phyloP scores from a whole-genome alignment of 2,329 filamentous ascomycete genomes.

The Stachybotrys elegans region DNA sequence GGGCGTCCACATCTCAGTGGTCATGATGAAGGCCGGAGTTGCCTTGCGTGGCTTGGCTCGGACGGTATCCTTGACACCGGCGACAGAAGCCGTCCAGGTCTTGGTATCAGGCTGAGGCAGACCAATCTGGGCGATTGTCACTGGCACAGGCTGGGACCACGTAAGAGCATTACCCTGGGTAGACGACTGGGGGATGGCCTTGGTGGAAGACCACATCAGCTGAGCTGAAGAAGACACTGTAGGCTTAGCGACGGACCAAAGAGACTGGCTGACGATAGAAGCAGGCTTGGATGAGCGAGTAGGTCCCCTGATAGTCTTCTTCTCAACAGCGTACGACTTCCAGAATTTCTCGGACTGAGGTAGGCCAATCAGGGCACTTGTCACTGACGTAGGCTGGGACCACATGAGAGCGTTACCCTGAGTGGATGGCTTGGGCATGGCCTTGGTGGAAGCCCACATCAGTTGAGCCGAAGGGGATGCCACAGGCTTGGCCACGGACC shows the following conservation, averaged over 20 bases:
- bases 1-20: constrained; percentile 18
- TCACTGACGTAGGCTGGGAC: no score
- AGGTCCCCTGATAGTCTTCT: background rate
- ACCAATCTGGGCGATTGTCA: no score
- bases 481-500: background rate
- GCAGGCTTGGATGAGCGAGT: background rate
- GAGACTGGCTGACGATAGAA: background rate
- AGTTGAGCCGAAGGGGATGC: no score
- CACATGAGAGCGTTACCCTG: no score
- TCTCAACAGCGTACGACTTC: background rate
- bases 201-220: no score
- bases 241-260: constrained; percentile 1
- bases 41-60: constrained; percentile 19
- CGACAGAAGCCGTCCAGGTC: constrained; percentile 18
- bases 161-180: no score
- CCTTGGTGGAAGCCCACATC: no score
- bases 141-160: no score
- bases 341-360: constrained; percentile 22
- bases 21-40: constrained; percentile 13
- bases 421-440: no score
- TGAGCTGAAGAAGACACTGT: no score
- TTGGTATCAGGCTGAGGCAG: constrained; percentile 4
- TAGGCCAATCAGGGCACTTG: no score
- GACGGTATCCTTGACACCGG: constrained; percentile 13
- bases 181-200: no score